These are phyloP conservation scores for Blastobotrys elegans DNA, from an alignment of 1,139 yeast species.

Conservation along the genomic window DNA sequence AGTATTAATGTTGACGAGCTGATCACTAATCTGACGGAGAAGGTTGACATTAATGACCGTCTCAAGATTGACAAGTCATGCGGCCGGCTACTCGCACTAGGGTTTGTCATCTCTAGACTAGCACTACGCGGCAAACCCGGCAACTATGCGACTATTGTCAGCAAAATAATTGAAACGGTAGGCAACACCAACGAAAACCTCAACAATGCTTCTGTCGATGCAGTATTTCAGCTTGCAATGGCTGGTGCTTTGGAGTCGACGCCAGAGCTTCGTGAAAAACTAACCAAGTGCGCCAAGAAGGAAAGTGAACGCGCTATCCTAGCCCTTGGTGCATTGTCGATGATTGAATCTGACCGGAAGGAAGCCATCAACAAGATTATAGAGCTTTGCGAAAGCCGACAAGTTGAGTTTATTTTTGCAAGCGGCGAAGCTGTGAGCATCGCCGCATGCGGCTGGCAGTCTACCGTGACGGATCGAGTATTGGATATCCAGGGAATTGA, in stretches of 20 bases:
- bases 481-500: slow-evolving; percentile 42
- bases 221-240: slow-evolving; percentile 12
- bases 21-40: slow-evolving; percentile 8
- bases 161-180: neutral
- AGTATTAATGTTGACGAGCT: slow-evolving; percentile 19
- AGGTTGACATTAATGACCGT: neutral
- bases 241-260: neutral
- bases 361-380: slow-evolving; percentile 45
- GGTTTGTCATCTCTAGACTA: slow-evolving; percentile 15
- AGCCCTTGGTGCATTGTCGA: slow-evolving; percentile 51
- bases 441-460: slow-evolving; percentile 71
- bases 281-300: slow-evolving; percentile 1
- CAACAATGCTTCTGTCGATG: slow-evolving; percentile 10
- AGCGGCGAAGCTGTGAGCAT: slow-evolving; percentile 82
- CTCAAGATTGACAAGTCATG: slow-evolving; percentile 1
- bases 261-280: neutral
- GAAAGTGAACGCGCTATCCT: slow-evolving; percentile 55
- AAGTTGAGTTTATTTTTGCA: slow-evolving; percentile 67
- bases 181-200: neutral
- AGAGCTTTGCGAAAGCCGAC: slow-evolving; percentile 63
- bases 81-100: slow-evolving; percentile 12
- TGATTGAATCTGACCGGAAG: slow-evolving; percentile 37
- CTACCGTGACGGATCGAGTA: slow-evolving; percentile 48
- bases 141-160: neutral
- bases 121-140: slow-evolving; percentile 16